Evolutionary conservation across 148 eudicot species (phyloP), one percentile per base, ranked within the genome.

Genomic region (Oxyria digyna): DNA sequence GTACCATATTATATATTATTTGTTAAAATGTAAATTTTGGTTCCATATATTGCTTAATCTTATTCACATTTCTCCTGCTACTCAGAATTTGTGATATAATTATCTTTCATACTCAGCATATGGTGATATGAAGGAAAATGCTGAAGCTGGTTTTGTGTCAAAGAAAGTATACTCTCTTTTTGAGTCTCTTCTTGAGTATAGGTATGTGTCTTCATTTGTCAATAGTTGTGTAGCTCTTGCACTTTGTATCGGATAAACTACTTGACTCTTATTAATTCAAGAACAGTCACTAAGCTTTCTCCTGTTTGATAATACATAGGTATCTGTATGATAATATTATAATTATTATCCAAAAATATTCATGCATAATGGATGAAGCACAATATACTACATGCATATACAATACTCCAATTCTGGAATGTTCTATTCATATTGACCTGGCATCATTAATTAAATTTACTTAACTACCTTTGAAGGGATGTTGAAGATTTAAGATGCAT

Each of bases 401-500:
- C 9, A 21, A 24, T 24, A 24, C 15, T 52, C 29, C 23, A 27
- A 31, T 29, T 14, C 31, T 27, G 8, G 14, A 59, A 27, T 0
- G 37, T 29, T 12, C 14, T 13, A 5, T 59, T 27, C 31, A 59
- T 29, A 4, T 59, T 59, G 18, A 59, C 20, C 65, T 59, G 38
- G 18, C 20, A 27, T 59, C 62, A 52, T 14, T 54, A 46, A 46
- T 59, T 14, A 29, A 59, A 8, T 59, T 6, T 59, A 31, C 37
- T 59, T 31, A 14, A 0, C 15, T 59, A 59, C 65, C 31, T 27
- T 29, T 65, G 27, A 78, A 89, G 97, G 75, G 70, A 78, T 37
- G 6, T 76, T 15, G 80, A 79, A 62, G 93, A 91, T 72, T 45
- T 94, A 78, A 80, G 97, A 78, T 88, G 99, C 65, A 94, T 94